Base-by-base conservation (phyloP, 257 asterid species). In the Plantago ovata region DNA sequence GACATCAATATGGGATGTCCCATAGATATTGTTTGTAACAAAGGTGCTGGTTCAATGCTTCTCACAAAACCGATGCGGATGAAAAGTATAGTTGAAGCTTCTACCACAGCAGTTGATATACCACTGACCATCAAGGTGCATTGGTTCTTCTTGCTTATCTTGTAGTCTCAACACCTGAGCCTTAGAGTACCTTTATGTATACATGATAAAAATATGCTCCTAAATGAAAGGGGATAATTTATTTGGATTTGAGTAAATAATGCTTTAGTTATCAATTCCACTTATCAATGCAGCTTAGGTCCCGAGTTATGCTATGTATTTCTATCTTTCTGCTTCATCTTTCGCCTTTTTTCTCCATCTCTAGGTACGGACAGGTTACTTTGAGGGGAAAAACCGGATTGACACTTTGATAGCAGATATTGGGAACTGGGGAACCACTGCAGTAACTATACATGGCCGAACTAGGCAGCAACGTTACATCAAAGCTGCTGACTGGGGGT, bases 1-100 rank as follows among this genome's bases (percentile, higher is more conserved):
- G 99, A 93, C 77, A 79, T 93, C 51, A 93, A 93, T 65, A 93
- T 93, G 96, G 99, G 99, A 57, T 93, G 99, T 68, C 99, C 99
- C 20, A 93, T 93, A 24, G 99, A 93, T 75, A 67, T 93, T 41
- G 95, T 93, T 5, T 89, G 81, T 56, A 86, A 78, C 76, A 93
- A 86, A 77, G 97, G 99, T 70, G 97, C 88, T 64, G 99, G 99
- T 38, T 93, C 97, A 54, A 91, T 89, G 64, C 95, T 93, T 57
- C 92, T 93, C 14, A 81, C 77, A 14, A 93, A 86, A 65, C 99
- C 99, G 14, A 75, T 58, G 86, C 75, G 95, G 54, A 86, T 93
- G 95, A 93, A 81, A 75, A 79, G 85, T 70, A 86, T 93, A 38
- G 81, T 93, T 54, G 79, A 78, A 75, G 95, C 95, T 42, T 85